Conservation (phyloP, 371 early-diverging fungal species). For the Mycotypha africana region DNA sequence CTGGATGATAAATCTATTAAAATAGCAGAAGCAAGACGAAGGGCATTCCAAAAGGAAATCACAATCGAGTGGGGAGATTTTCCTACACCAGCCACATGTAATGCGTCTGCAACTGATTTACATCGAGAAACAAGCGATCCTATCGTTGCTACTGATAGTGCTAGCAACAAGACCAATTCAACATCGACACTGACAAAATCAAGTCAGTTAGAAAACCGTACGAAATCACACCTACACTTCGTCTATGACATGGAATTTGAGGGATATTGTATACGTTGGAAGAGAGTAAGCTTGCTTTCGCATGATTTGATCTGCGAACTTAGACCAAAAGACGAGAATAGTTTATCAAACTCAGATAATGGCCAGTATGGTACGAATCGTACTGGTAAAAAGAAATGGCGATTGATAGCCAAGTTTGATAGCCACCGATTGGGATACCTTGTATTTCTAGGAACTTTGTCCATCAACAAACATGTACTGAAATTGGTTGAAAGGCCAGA, state of each 20-base stretch:
- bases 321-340: not conserved
- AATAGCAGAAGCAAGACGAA: constrained; percentile 35
- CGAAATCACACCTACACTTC: constrained; percentile 34
- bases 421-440: constrained; percentile 45
- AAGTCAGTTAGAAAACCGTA: constrained; percentile 24
- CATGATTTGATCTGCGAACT: constrained; percentile 40
- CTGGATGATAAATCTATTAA: constrained; percentile 8
- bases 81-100: no score
- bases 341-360: constrained; percentile 1
- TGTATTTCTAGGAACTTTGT: constrained; percentile 29
- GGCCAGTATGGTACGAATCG: no score
- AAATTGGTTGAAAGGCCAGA: constrained; percentile 19
- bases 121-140: not conserved
- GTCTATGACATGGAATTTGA: constrained; percentile 34
- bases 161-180: not conserved
- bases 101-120: not conserved
- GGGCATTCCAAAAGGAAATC: constrained; percentile 43
- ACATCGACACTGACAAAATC: constrained; percentile 1
- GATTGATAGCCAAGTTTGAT: constrained; percentile 38
- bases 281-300: constrained; percentile 32
- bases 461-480: constrained; percentile 27
- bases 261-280: constrained; percentile 31
- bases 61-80: constrained; percentile 31
- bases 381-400: constrained; percentile 14
- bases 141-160: constrained; percentile 2